Conservation (phyloP, 805 yeast genomes). For the Myxozyma neglecta region DNA sequence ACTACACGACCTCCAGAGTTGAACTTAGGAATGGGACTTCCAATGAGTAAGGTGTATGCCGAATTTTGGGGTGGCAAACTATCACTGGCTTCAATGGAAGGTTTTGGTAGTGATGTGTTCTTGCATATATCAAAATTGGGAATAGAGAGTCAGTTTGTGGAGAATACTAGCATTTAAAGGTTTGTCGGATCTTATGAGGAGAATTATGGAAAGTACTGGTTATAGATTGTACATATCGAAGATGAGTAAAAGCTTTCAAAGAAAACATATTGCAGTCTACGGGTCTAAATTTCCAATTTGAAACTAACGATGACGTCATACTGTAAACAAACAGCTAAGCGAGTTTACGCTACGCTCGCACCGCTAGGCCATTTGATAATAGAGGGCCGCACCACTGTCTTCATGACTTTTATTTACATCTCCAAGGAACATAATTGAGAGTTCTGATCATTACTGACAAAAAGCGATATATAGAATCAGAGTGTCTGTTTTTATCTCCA, state of each 20-base stretch:
- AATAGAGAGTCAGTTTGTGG: constrained; percentile 36
- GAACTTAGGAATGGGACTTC: constrained; percentile 83
- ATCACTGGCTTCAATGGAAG: constrained; percentile 78
- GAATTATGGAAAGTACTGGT: neutral
- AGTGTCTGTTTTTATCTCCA: no score
- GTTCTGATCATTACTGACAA: no score
- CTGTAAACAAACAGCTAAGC: neutral
- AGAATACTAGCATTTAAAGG: constrained; percentile 9
- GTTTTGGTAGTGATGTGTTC: constrained; percentile 88
- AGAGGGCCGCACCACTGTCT: neutral
- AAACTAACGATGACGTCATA: neutral
- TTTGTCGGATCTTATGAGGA: neutral
- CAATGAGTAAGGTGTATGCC: constrained; percentile 81
- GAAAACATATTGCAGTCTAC: neutral
- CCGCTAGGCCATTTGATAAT: neutral
- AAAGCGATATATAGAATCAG: no score
- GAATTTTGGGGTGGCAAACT: constrained; percentile 96
- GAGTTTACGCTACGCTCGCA: neutral
- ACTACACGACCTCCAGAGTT: constrained; percentile 71
- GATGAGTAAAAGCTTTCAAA: neutral
- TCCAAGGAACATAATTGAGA: no score
- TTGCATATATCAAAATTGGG: constrained; percentile 79
- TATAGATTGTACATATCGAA: neutral
- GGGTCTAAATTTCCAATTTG: neutral
- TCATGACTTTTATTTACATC: neutral